Evolutionary conservation across 2,329 filamentous ascomycete species (phyloP).

Genomic region (Raffaelea arxii): DNA sequence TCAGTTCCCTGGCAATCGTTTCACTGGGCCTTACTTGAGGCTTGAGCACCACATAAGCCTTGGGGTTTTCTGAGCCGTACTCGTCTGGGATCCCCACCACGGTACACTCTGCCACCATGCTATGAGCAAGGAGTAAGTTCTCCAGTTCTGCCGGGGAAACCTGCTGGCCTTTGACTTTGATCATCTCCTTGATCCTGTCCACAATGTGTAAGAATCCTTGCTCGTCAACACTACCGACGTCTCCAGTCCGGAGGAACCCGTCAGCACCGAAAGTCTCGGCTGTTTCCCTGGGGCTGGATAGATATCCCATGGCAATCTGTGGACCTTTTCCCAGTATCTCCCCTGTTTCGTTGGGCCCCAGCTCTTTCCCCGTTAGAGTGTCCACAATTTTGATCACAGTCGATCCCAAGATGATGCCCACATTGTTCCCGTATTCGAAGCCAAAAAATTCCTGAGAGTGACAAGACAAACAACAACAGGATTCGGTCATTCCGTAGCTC

Average conservation of each 20-base stretch:
- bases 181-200: conserved; percentile 37
- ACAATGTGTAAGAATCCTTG: conserved; percentile 28
- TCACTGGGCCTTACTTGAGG: background rate
- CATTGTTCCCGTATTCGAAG: background rate
- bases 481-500: background rate
- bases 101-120: conserved; percentile 46
- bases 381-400: background rate
- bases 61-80: conserved; percentile 56
- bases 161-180: conserved; percentile 44
- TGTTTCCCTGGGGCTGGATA: background rate
- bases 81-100: conserved; percentile 47
- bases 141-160: conserved; percentile 46
- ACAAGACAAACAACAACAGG: background rate
- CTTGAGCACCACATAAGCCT: conserved; percentile 46
- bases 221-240: background rate
- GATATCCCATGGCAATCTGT: background rate
- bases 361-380: background rate
- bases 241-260: background rate
- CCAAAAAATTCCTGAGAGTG: background rate
- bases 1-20: background rate
- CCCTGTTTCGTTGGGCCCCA: background rate
- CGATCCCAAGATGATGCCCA: background rate
- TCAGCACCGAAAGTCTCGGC: background rate
- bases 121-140: conserved; percentile 31
- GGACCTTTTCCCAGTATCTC: background rate